Conservation (phyloP, 768 basidiomycete species). For the Serpula lacrymans region DNA sequence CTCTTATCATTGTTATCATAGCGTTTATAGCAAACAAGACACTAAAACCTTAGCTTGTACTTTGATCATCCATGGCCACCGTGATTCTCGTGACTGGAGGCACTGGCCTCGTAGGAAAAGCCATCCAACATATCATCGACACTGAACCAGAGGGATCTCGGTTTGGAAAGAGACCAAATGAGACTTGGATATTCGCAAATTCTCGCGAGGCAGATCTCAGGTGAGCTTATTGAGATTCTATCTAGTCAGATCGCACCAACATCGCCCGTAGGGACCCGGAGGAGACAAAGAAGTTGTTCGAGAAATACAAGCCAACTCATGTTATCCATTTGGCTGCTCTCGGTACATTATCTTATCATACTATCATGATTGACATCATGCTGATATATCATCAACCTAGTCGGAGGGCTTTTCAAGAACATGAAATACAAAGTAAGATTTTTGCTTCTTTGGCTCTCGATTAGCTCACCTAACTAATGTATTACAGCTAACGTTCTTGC, state of each 20-base stretch:
- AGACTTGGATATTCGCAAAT: conserved; percentile 83
- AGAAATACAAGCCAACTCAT: conserved; percentile 92
- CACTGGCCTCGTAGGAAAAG: conserved; percentile 83
- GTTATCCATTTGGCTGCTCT: conserved; percentile 96
- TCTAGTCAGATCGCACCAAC: conserved; percentile 6
- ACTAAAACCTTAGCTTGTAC: no score
- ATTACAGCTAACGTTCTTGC: conserved; percentile 78
- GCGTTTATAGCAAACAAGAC: no score
- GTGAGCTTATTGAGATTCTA: conserved; percentile 35
- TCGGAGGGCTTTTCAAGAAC: conserved; percentile 94
- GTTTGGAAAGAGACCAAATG: conserved; percentile 72
- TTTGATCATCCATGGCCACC: conserved; percentile 22
- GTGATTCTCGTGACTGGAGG: conserved; percentile 84
- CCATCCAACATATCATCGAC: conserved; percentile 74
- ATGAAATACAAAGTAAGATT: conserved; percentile 82
- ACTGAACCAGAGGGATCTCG: conserved; percentile 74
- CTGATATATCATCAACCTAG: conserved; percentile 35
- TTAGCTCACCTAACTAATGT: neutral
- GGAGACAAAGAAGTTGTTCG: conserved; percentile 71
- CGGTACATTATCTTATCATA: conserved; percentile 44
- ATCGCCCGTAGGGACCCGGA: conserved; percentile 52
- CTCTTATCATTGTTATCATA: no score
- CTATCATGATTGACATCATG: neutral
- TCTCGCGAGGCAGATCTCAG: conserved; percentile 83
- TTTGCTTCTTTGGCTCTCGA: neutral